Evolutionary conservation across 2,329 filamentous ascomycete species (phyloP), one percentile per base, ranked within the genome.

Genomic region (Lasiodiplodia citricola): DNA sequence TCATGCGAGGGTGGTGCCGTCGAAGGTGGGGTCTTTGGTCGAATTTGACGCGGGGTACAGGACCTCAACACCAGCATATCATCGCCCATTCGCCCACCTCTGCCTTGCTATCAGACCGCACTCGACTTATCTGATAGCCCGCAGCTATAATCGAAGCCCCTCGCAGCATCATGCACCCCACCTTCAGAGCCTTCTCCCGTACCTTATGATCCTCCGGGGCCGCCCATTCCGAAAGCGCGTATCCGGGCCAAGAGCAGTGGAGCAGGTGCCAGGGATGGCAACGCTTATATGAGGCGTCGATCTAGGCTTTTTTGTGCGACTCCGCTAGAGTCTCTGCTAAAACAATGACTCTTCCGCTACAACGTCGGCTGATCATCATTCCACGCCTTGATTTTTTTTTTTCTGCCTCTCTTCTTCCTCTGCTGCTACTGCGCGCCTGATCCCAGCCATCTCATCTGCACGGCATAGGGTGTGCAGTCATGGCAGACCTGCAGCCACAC

Each of bases 291-390:
- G 25, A 41, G 25, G 23, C 58, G 58, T 44, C 58, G 58, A 63
- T 63, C 58, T 63, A 28, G 58, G 41, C 58, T 50, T 16, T 23
- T 14, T 60, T 13, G 21, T 35, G 58, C 41, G 58, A 44, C 21
- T 31, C 35, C 56, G n/a, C 56, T 58, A 16, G 21, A 58, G 25
- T n/a, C 11, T 14, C 16, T 28, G 41, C 44, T 51, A 63, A 63
- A 63, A 63, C 11, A 44, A 63, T 63, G 58, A 63, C 58, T 63
- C 41, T 51, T 37, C 58, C 58, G 41, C 58, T 35, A 35, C 58
- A 63, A 50, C 58, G 28, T 63, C 58, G 58, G 58, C 58, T 63
- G 58, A 63, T 63, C 41, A 63, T 63, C 58, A 21, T 63, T 51
- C 58, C 58, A 63, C 58, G 58, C 41, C 58, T 63, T 35, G 31